A percentile compares a stretch with the other conserved stretches of the same genome.
phyloP scores from a whole-genome alignment of 1,284 basidiomycete species.

The Irpex sp. region DNA sequence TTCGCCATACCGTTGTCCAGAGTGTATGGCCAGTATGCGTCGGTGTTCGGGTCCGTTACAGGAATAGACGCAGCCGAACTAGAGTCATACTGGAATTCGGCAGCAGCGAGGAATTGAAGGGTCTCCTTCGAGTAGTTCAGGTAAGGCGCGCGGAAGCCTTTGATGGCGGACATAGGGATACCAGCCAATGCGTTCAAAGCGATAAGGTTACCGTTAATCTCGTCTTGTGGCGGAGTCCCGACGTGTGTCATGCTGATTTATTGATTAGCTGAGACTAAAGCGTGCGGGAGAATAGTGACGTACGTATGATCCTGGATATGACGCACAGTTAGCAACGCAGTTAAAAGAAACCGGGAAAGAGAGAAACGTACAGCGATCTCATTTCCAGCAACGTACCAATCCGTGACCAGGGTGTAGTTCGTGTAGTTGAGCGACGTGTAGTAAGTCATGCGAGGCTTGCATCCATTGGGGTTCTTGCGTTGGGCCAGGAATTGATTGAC shows the following conservation, averaged over 20 bases:
- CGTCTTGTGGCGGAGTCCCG: constrained; percentile 54
- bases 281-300: constrained; percentile 23
- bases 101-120: constrained; percentile 49
- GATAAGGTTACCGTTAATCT: constrained; percentile 79
- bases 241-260: constrained; percentile 75
- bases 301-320: constrained; percentile 64
- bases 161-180: constrained; percentile 67
- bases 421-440: constrained; percentile 74
- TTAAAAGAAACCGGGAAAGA: background rate
- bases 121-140: constrained; percentile 68
- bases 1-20: constrained; percentile 78
- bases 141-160: constrained; percentile 79
- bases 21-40: constrained; percentile 78
- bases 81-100: constrained; percentile 77
- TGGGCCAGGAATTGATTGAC: constrained; percentile 76
- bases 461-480: constrained; percentile 83
- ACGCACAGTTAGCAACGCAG: background rate
- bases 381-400: constrained; percentile 83
- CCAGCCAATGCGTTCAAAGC: constrained; percentile 79
- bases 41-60: constrained; percentile 64
- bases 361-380: constrained; percentile 55
- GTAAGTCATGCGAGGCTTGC: constrained; percentile 72
- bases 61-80: constrained; percentile 62
- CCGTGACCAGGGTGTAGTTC: constrained; percentile 79
- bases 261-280: constrained; percentile 3